Percentiles rank a stretch among this genome's conserved stretches.
Conservation (phyloP, 1,139 yeast species). For the Kurtzmaniella quercitrusa region DNA sequence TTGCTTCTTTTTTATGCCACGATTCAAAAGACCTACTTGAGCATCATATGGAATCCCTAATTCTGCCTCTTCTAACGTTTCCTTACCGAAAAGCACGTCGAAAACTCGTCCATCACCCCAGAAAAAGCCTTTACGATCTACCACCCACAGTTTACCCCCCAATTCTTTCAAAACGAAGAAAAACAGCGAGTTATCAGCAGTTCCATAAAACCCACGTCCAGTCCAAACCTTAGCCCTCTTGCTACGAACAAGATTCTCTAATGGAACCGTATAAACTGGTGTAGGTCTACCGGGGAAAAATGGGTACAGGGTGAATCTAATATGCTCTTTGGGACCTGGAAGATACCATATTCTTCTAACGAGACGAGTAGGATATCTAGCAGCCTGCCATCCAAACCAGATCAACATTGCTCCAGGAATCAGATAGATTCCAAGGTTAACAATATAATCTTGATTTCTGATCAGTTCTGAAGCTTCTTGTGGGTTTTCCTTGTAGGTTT, state of each 20-base stretch:
- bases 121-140: slow-evolving; percentile 79
- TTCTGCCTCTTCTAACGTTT: slow-evolving; percentile 70
- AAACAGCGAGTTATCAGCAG: slow-evolving; percentile 69
- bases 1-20: slow-evolving; percentile 37
- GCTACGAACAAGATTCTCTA: slow-evolving; percentile 51
- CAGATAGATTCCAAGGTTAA: slow-evolving; percentile 26
- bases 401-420: slow-evolving; percentile 35
- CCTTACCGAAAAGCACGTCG: slow-evolving; percentile 77
- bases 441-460: slow-evolving; percentile 36
- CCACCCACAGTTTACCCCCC: slow-evolving; percentile 61
- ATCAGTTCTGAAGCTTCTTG: slow-evolving; percentile 33
- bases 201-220: slow-evolving; percentile 83
- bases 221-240: slow-evolving; percentile 72
- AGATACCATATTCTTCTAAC: slow-evolving; percentile 74
- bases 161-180: slow-evolving; percentile 66
- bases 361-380: slow-evolving; percentile 60
- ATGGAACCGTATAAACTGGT: slow-evolving; percentile 67
- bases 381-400: slow-evolving; percentile 36
- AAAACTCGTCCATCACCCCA: slow-evolving; percentile 91
- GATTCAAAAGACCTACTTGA: slow-evolving; percentile 39
- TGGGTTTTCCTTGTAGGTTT: slow-evolving; percentile 57
- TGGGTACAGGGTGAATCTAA: slow-evolving; percentile 71
- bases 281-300: slow-evolving; percentile 72
- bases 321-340: slow-evolving; percentile 53
- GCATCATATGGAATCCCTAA: slow-evolving; percentile 69